Conservation (phyloP, 768 basidiomycete genomes). For the Russula ochroleuca region DNA sequence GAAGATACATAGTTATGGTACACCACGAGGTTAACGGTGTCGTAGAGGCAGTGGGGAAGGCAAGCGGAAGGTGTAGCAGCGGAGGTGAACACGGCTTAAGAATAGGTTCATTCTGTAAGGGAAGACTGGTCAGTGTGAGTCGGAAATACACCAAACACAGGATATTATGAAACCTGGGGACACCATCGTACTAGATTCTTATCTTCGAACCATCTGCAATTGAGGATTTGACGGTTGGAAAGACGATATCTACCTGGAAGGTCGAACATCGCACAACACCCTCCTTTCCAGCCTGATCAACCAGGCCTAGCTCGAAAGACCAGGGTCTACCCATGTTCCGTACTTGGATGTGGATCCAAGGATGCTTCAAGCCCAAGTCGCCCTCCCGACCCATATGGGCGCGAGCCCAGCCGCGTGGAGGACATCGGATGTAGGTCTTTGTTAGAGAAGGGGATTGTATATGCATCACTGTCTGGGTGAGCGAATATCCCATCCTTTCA, state of each 20-base stretch:
- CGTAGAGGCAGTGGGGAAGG: conserved; percentile 54
- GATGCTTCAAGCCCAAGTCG: conserved; percentile 57
- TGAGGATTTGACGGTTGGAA: conserved; percentile 25
- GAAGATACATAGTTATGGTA: conserved; percentile 58
- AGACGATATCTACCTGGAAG: conserved; percentile 57
- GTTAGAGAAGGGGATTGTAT: conserved; percentile 72
- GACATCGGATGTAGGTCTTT: conserved; percentile 65
- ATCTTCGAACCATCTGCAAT: background rate
- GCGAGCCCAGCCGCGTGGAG: conserved; percentile 34
- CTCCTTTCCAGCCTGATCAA: conserved; percentile 54
- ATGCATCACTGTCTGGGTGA: conserved; percentile 70
- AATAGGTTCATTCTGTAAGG: conserved; percentile 49
- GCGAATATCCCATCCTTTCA: conserved; percentile 36
- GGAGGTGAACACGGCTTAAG: conserved; percentile 48
- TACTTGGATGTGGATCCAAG: conserved; percentile 74
- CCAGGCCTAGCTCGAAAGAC: conserved; percentile 72
- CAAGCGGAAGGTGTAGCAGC: conserved; percentile 65
- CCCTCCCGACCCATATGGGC: conserved; percentile 20
- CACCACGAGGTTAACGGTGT: conserved; percentile 65
- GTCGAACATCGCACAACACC: conserved; percentile 69
- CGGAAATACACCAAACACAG: conserved; percentile 2
- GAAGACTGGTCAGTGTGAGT: conserved; percentile 21
- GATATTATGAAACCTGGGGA: background rate
- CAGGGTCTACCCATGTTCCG: conserved; percentile 63
- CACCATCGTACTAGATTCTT: background rate